A percentile compares a stretch with the other conserved stretches of the same genome.
phyloP scores from a whole-genome alignment of 2,329 filamentous ascomycete genomes.

The Monosporascus sp. region DNA sequence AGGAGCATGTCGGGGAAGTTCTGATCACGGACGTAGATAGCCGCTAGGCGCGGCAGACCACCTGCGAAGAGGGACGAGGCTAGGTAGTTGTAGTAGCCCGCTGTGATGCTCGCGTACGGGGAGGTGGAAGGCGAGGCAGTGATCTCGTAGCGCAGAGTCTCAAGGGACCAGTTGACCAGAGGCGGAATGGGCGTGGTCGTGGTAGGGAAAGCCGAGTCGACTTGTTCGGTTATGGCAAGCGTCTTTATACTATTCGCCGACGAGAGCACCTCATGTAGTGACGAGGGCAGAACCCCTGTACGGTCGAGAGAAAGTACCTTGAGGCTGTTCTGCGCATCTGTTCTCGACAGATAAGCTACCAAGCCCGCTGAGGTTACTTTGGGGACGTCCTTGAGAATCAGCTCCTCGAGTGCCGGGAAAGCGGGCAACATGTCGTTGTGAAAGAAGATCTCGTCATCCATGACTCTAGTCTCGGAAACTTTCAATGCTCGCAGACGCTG shows the following conservation, averaged over 20 bases:
- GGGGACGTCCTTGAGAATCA: constrained; percentile 68
- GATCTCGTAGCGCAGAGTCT: constrained; percentile 79
- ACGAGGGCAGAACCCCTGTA: constrained; percentile 63
- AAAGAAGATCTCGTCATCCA: constrained; percentile 75
- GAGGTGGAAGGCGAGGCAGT: constrained; percentile 53
- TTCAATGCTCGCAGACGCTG: constrained; percentile 68
- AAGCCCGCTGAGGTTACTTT: constrained; percentile 69
- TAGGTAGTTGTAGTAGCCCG: constrained; percentile 79
- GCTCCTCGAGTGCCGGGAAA: constrained; percentile 69
- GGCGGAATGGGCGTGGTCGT: constrained; percentile 50
- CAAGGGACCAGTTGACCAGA: constrained; percentile 63
- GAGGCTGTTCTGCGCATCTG: constrained; percentile 56
- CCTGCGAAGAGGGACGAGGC: constrained; percentile 75
- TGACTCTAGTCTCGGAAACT: constrained; percentile 61
- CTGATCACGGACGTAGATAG: constrained; percentile 81
- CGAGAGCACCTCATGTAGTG: constrained; percentile 57
- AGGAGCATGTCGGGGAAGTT: constrained; percentile 77
- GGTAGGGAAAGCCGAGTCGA: constrained; percentile 46
- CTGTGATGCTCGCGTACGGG: constrained; percentile 50
- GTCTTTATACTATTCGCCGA: constrained; percentile 54
- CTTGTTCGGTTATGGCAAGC: constrained; percentile 48
- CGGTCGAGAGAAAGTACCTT: constrained; percentile 65
- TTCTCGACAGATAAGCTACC: constrained; percentile 59
- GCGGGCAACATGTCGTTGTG: constrained; percentile 60
- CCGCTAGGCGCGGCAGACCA: constrained; percentile 66